Evolutionary conservation across 768 basidiomycete genomes (phyloP), one percentile per base, ranked within the genome.

Genomic region (Dioszegia hungarica): DNA sequence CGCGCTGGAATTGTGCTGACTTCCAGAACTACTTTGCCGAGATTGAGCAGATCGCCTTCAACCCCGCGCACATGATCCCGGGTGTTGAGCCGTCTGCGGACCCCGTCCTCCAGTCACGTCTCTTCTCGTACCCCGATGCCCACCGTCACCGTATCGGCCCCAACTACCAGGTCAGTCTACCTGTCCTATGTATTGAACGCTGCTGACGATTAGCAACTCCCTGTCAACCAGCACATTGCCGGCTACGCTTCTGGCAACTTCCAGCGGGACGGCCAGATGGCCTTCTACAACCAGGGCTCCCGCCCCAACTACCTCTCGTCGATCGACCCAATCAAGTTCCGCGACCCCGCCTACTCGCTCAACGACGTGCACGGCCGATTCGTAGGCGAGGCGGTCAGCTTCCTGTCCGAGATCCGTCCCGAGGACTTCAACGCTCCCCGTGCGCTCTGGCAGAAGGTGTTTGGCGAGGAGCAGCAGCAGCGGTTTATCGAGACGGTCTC

Each of bases 71-170:
- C 77, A 78, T 84, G 46, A 75, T 94, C 10, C 89, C 88, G 1
- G 93, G 91, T 77, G 83, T 92, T 63, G 93, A 95, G 79, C 83
- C 90, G 37, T 86, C 88, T 3, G 83, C 86, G 20, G 93, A 98
- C 77, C 93, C 93, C 22, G 89, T 97, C 65, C 82, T 97, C 62
- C 92, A 97, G 74, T 87, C 88, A 20, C 89, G 93, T 53, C 83
- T 95, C 45, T 97, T 95, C 85, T 89, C 90, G 3, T 98, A 98
- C 81, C 80, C 79, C 39, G 67, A 70, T 39, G 64, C 72, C 0
- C 63, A 68, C 58, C 57, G 73, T 12, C 72, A 77, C 64, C 63
- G 79, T 28, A 72, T 80, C 59, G 78, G 78, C 1, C 62, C 64
- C 38, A 80, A 80, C 74, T 79, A 79, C 72, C 82, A 86, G n/a